phyloP scores from a whole-genome alignment of 1,284 basidiomycete genomes.

The Cystobasidium pallidum region DNA sequence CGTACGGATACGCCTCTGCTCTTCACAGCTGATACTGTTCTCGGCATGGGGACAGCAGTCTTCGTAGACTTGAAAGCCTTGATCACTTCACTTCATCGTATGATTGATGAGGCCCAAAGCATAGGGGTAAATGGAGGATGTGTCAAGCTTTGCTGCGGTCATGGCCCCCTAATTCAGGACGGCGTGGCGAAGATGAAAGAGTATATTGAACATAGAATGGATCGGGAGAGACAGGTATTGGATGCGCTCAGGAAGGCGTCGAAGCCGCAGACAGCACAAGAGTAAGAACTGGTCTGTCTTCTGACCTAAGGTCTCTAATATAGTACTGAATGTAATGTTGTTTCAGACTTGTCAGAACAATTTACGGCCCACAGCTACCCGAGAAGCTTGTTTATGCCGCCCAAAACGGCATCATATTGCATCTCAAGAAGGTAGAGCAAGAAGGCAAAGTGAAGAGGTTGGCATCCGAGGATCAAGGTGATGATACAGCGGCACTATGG shows the following conservation, averaged over 20 bases:
- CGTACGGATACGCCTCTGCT: slow-evolving; percentile 65
- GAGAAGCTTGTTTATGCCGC: slow-evolving; percentile 74
- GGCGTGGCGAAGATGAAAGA: slow-evolving; percentile 64
- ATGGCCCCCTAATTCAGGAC: slow-evolving; percentile 75
- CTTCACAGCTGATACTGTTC: slow-evolving; percentile 87
- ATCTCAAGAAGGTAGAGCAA: slow-evolving; percentile 71
- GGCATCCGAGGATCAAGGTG: neutral
- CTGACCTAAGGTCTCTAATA: slow-evolving; percentile 55
- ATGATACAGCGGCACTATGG: slow-evolving; percentile 27
- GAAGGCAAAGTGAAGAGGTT: slow-evolving; percentile 65
- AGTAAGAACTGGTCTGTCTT: slow-evolving; percentile 35
- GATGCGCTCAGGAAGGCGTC: slow-evolving; percentile 60
- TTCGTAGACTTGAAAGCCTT: slow-evolving; percentile 84
- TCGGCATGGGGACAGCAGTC: slow-evolving; percentile 86
- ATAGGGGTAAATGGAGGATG: slow-evolving; percentile 45
- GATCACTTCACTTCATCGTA: slow-evolving; percentile 66
- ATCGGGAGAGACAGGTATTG: slow-evolving; percentile 80
- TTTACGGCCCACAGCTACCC: slow-evolving; percentile 58
- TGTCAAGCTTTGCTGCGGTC: slow-evolving; percentile 74
- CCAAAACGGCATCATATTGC: slow-evolving; percentile 69
- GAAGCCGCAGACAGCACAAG: slow-evolving; percentile 30
- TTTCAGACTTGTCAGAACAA: slow-evolving; percentile 32
- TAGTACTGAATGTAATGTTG: slow-evolving; percentile 34
- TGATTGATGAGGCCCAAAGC: slow-evolving; percentile 40
- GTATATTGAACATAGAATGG: slow-evolving; percentile 80